Evolutionary conservation across 441 rosid genomes (phyloP), one percentile per base, ranked within the genome.

Genomic region (Gossypium trilobum): DNA sequence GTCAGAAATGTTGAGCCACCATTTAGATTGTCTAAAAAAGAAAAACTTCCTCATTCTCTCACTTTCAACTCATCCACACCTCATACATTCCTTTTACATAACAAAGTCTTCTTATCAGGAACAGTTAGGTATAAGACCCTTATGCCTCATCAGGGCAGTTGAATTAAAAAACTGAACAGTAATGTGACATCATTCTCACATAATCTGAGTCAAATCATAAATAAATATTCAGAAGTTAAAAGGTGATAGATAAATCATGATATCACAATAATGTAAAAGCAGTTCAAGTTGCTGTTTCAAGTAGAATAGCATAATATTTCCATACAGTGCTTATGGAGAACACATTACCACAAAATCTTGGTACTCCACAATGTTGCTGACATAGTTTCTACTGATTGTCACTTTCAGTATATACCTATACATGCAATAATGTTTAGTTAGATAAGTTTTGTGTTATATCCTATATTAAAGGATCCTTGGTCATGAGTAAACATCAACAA

Each of bases 361-460:
- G 69, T n/a, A 63, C 70, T 73, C 75, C 75, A 73, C 70, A 51
- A 73, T 73, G 70, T 73, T 73, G 70, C 70, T 73, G 75, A 73
- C 70, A 31, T 17, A 73, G 70, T 73, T 73, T 62, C 75, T 73
- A 36, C 75, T 63, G 75, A 73, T 54, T 20, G 75, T 73, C 70
- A 73, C 75, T 73, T 63, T 73, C 62, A 73, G 65, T 31, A 73
- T 13, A 22, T 73, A 73, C 70, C 75, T 73, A 65, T 33, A 63
- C 19, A 50, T 20, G 22, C 39, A 46, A 59, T 16, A n/a, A 29
- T 23, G 22, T 39, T 29, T 48, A 60, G 68, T 60, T 17, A 7
- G 10, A 60, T 59, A 11, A 59, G 31, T 23, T 23, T 60, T 29
- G 10, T 9, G 42, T 29, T 20, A 23, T 25, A 44, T 44, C 55